Evolutionary conservation across 2,329 filamentous ascomycete genomes (phyloP).

Genomic region (Ophiosphaerella korrae): DNA sequence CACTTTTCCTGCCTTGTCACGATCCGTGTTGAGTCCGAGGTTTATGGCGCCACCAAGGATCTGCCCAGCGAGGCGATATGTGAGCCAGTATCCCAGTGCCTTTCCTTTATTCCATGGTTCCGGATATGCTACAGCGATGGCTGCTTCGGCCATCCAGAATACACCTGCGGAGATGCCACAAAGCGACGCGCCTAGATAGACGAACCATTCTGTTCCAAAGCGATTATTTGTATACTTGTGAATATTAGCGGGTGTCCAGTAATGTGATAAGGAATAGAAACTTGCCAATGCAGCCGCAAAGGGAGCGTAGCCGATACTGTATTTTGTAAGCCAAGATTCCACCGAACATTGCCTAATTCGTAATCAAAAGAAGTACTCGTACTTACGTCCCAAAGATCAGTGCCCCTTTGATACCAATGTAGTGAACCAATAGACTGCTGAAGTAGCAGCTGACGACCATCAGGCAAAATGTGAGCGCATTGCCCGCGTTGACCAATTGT

Average conservation of each 20-base stretch:
- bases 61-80: slow-evolving; percentile 65
- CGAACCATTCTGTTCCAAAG: slow-evolving; percentile 71
- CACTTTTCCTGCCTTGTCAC: slow-evolving; percentile 65
- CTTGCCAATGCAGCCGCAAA: slow-evolving; percentile 63
- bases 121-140: slow-evolving; percentile 73
- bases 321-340: neutral
- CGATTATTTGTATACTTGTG: slow-evolving; percentile 70
- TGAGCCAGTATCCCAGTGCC: slow-evolving; percentile 69
- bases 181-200: slow-evolving; percentile 69
- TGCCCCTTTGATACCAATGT: slow-evolving; percentile 72
- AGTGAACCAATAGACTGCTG: slow-evolving; percentile 66
- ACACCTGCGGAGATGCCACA: slow-evolving; percentile 74
- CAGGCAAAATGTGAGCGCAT: slow-evolving; percentile 72
- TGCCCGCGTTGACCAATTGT: slow-evolving; percentile 71
- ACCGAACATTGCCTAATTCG: neutral
- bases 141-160: slow-evolving; percentile 77
- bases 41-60: slow-evolving; percentile 76
- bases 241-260: neutral
- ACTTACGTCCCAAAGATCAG: slow-evolving; percentile 70
- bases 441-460: slow-evolving; percentile 75
- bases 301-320: slow-evolving; percentile 68
- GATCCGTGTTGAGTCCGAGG: slow-evolving; percentile 66
- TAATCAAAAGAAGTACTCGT: too few species aligned
- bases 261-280: too few species aligned
- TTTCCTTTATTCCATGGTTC: slow-evolving; percentile 60